Base-by-base conservation (phyloP, 2,329 filamentous ascomycete genomes). In the Pseudocercospora eumusae region DNA sequence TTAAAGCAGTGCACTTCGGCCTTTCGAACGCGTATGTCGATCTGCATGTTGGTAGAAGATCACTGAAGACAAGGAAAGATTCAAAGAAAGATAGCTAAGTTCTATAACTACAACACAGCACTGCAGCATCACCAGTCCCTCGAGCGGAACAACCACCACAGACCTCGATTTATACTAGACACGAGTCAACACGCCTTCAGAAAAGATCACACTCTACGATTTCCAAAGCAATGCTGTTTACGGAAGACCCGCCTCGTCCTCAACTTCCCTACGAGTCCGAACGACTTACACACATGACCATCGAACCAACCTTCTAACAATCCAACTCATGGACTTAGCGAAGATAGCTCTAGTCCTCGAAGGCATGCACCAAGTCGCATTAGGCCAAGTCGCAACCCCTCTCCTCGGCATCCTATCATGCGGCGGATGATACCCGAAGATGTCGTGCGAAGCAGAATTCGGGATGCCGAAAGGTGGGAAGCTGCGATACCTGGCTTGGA, bases 221-320 rank as follows among this genome's bases (percentile, higher is more conserved):
- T 54, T 68, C 5, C 76, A n/a, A 74, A 77, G 49, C 76, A 75
- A 7, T 70, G 77, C 56, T 91, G 88, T 88, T 88, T 87, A 0
- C 76, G 87, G 87, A 90, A 88, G 75, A 85, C 86, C 86, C 86
- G 88, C 1, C 49, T 66, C 2, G 62, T 62, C 11, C 64, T 70
- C 11, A 70, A 69, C 63, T 69, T 25, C 64, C 67, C 4, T 69
- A 69, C 66, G 63, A 57, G 7, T 68, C 67, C 15, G 28, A 56
- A 55, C 68, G 60, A 53, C 50, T 68, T 47, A 53, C 59, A 10
- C 57, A 66, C 44, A 57, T 31, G 18, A 53, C 64, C 6, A 60
- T 69, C n/a, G 63, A 61, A 31, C 60, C 64, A 5, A 66, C 50
- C 11, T 69, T 2, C 69, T 69, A 2, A 42, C 60, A 13, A 57